Conservation (phyloP, 1,139 yeast genomes). For the Taphrina flavorubra region DNA sequence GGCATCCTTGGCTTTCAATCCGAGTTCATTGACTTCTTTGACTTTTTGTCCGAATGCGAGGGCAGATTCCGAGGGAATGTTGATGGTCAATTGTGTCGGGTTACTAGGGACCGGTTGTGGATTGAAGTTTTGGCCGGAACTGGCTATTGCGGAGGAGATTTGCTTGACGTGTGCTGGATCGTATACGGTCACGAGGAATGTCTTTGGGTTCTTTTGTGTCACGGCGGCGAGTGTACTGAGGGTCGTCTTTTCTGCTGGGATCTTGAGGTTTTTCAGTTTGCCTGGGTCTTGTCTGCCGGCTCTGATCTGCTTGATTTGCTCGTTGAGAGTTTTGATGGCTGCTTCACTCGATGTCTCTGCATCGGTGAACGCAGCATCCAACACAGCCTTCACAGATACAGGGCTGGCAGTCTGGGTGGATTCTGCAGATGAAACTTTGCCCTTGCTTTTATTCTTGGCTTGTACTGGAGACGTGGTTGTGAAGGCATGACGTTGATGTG, state of each 20-base stretch:
- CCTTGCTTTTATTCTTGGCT: conserved; percentile 5
- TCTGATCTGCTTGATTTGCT: conserved; percentile 2
- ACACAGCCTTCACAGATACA: not conserved
- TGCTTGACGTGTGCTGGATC: conserved; percentile 36
- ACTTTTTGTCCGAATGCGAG: not conserved
- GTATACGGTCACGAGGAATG: conserved; percentile 35
- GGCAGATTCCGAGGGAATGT: conserved; percentile 20
- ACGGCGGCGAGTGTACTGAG: conserved; percentile 23
- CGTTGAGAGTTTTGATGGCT: not conserved
- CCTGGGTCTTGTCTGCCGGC: conserved; percentile 18
- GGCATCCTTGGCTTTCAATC: not conserved
- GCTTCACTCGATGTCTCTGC: not conserved
- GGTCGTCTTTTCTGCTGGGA: conserved; percentile 13
- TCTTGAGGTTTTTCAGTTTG: conserved; percentile 9
- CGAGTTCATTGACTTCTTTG: conserved; percentile 1
- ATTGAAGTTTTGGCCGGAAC: conserved; percentile 25
- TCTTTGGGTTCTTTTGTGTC: conserved; percentile 17
- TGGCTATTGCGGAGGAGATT: conserved; percentile 29
- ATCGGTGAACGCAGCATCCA: not conserved
- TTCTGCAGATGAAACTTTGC: not conserved
- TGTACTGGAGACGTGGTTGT: not conserved
- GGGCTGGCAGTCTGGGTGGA: not conserved
- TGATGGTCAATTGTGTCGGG: conserved; percentile 21
- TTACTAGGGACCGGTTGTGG: conserved; percentile 37
- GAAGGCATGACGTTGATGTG: conserved; percentile 3